Base-by-base conservation (phyloP, 495 filamentous ascomycete genomes). In the Talaromyces proteolyticus region DNA sequence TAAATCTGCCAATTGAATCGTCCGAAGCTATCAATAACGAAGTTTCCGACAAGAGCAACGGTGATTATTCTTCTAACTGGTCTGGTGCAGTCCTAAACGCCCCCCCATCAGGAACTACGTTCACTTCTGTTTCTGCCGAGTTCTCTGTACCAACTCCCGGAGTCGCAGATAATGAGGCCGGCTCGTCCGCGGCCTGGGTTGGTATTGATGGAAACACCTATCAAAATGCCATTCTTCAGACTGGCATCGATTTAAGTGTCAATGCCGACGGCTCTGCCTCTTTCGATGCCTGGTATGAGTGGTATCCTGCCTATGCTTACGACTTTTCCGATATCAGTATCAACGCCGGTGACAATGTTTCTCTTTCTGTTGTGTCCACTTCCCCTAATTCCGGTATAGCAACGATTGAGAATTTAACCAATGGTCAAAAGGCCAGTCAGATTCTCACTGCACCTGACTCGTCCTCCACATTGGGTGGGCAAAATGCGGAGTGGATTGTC, bases 401-500 rank as follows among this genome's bases (percentile, higher is more conserved):
- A 6, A 73, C 69, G 5, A 66, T 86, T 41, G 66, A 78, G 53
- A 85, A 86, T 57, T 50, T 62, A 42, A 73, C 68, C 2, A 80
- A 72, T 4, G 79, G 80, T 16, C 52, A 78, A 55, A 70, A 50
- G 4, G 79, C 78, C 19, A 70, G 70, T 19, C 68, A 81, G 60
- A 72, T 65, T 3, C 68, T 85, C 29, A 64, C 58, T 6, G 70
- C 70, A 4, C 67, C 68, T 10, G 55, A 58, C 0, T 24, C 42
- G 3, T 42, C 39, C 16, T 64, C 68, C n/a, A 70, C 63, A 6
- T 57, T 74, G 25, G 64, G 58, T 44, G 64, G 66, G 36, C 56
- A 67, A 46, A 82, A 85, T 53, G 80, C 76, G 12, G 81, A 85
- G 51, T 85, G 79, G 81, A 83, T 85, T 47, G 76, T 85, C 23